Conservation (phyloP, 768 basidiomycete genomes). For the Pulveroboletus frians region DNA sequence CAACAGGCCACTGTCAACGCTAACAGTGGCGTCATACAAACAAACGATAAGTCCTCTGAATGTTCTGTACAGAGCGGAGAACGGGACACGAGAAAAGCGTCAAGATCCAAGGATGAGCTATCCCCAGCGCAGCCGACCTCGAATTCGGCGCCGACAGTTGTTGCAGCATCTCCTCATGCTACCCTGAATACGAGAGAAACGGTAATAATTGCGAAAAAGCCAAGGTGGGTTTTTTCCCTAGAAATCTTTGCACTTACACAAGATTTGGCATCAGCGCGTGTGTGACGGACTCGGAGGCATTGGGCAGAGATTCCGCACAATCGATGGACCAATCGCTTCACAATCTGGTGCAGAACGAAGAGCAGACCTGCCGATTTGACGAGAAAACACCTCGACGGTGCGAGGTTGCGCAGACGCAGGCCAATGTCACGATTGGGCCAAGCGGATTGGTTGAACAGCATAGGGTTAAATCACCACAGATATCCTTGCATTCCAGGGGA, state of each 20-base stretch:
- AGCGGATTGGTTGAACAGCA: no score
- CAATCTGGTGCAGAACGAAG: no score
- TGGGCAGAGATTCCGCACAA: no score
- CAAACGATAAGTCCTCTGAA: background rate
- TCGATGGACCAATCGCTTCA: no score
- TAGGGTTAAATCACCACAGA: no score
- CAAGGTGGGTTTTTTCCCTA: background rate
- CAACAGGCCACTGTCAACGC: background rate
- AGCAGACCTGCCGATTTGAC: no score
- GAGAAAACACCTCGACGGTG: background rate
- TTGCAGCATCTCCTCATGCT: slow-evolving; percentile 1
- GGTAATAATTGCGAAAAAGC: background rate
- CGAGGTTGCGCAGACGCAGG: no score
- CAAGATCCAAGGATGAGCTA: background rate
- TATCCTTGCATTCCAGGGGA: no score
- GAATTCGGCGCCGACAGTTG: background rate
- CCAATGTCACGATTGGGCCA: no score
- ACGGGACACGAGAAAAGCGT: background rate
- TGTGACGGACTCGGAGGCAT: no score
- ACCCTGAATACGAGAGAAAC: background rate
- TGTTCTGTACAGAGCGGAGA: background rate
- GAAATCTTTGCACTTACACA: no score
- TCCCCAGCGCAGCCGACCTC: background rate
- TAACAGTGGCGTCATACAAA: background rate
- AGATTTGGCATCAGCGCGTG: no score